Conservation (phyloP, 805 yeast species). For the Citeromyces matritensis region DNA sequence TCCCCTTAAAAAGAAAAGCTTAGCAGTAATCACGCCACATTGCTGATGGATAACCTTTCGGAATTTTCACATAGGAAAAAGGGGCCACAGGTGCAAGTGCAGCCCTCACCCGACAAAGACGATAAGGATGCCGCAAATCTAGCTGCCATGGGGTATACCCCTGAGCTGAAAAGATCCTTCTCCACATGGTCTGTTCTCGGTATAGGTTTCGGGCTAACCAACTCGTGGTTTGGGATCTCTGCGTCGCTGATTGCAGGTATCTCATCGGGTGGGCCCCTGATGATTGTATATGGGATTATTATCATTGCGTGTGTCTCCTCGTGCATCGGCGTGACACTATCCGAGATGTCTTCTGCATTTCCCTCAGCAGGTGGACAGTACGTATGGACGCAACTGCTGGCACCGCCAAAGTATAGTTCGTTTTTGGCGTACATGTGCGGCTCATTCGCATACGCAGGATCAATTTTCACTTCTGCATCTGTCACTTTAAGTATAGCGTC, state of each 20-base stretch:
- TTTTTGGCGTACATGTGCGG: conserved; percentile 46
- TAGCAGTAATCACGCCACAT: too few relatives aligned
- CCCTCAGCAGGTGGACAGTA: conserved; percentile 49
- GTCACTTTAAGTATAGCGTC: conserved; percentile 38
- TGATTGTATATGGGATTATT: conserved; percentile 39
- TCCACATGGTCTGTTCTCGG: conserved; percentile 34
- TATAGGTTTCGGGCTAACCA: conserved; percentile 45
- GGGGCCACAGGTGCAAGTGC: too few relatives aligned
- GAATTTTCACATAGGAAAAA: too few relatives aligned
- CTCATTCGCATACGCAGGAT: conserved; percentile 46
- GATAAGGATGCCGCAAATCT: conserved; percentile 1
- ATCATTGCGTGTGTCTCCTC: conserved; percentile 30
- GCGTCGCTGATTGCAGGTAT: conserved; percentile 41
- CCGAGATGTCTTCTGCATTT: conserved; percentile 36
- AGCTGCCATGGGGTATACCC: conserved; percentile 4
- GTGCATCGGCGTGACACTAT: conserved; percentile 31
- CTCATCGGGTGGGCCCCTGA: conserved; percentile 41
- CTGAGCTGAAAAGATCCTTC: conserved; percentile 20
- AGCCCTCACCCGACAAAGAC: too few relatives aligned
- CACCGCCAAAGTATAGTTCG: conserved; percentile 28
- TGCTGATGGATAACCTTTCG: too few relatives aligned
- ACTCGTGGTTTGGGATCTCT: conserved; percentile 47
- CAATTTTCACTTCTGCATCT: conserved; percentile 48
- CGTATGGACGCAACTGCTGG: conserved; percentile 40
- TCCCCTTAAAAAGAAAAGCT: too few relatives aligned